phyloP scores from a whole-genome alignment of 2,329 filamentous ascomycete genomes.

The Epichloe gansuensis region DNA sequence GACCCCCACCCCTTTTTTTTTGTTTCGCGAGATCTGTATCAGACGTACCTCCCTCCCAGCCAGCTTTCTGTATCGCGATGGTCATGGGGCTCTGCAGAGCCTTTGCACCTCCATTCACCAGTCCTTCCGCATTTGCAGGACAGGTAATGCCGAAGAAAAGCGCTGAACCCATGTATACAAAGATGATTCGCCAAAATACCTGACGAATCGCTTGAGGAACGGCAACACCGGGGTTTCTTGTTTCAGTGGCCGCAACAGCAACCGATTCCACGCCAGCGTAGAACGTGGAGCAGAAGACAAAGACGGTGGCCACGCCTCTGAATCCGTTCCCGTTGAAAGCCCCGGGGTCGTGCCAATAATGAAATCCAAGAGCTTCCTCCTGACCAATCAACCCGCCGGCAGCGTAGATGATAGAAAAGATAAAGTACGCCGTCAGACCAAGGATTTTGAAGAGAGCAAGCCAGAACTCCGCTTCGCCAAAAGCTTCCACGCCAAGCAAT shows the following conservation, averaged over 20 bases:
- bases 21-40: background rate
- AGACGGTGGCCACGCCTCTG: constrained; percentile 49
- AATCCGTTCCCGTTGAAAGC: constrained; percentile 56
- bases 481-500: constrained; percentile 58
- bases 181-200: constrained; percentile 48
- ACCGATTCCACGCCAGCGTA: constrained; percentile 55
- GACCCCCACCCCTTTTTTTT: background rate
- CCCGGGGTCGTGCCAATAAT: constrained; percentile 60
- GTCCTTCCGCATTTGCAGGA: constrained; percentile 50
- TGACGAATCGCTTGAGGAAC: constrained; percentile 47
- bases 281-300: constrained; percentile 57
- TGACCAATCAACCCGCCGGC: constrained; percentile 51
- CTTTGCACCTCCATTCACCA: constrained; percentile 48
- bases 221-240: constrained; percentile 41
- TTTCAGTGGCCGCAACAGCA: constrained; percentile 50
- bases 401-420: constrained; percentile 61
- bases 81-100: constrained; percentile 63
- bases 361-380: constrained; percentile 48
- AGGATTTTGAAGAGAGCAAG: constrained; percentile 59
- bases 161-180: constrained; percentile 55
- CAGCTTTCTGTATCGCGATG: constrained; percentile 59
- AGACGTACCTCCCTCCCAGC: constrained; percentile 48
- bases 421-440: constrained; percentile 56
- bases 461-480: constrained; percentile 73
- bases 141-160: constrained; percentile 67